phyloP scores from a whole-genome alignment of 148 eudicot genomes.

The Oxyria digyna region DNA sequence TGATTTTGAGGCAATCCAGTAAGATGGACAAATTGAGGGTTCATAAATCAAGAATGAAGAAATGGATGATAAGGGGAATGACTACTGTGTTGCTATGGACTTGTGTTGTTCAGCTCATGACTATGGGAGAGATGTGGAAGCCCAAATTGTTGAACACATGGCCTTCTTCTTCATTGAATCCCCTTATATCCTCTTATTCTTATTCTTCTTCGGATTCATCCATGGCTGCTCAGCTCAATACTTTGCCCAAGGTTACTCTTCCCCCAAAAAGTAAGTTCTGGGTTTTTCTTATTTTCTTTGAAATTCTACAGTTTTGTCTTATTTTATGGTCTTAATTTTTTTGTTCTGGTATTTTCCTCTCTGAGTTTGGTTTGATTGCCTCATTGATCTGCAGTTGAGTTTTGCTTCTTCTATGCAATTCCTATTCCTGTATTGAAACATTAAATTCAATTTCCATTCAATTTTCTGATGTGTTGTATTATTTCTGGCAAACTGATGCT shows the following conservation, averaged over 20 bases:
- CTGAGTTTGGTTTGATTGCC: not conserved
- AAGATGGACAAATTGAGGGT: slow-evolving; percentile 19
- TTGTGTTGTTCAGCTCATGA: slow-evolving; percentile 22
- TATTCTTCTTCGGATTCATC: slow-evolving; percentile 8
- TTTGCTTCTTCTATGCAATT: not conserved
- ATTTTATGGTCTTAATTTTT: not conserved
- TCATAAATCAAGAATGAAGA: slow-evolving; percentile 18
- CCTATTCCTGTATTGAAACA: not conserved
- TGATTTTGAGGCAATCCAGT: slow-evolving; percentile 11
- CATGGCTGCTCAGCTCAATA: slow-evolving; percentile 7
- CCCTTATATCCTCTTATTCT: not conserved
- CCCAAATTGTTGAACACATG: slow-evolving; percentile 13
- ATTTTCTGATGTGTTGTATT: not conserved
- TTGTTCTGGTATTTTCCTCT: not conserved
- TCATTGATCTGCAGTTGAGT: not conserved
- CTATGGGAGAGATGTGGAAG: slow-evolving; percentile 14
- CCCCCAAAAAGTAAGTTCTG: slow-evolving; percentile 21
- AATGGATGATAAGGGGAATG: slow-evolving; percentile 19
- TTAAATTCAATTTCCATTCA: not conserved
- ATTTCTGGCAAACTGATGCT: not conserved
- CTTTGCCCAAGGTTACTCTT: slow-evolving; percentile 3
- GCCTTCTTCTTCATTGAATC: slow-evolving; percentile 12
- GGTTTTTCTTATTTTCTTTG: not conserved
- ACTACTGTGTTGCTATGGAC: slow-evolving; percentile 23
- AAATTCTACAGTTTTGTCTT: not conserved